Evolutionary conservation across 2,329 filamentous ascomycete genomes (phyloP).

Genomic region (Alternaria postmessia): DNA sequence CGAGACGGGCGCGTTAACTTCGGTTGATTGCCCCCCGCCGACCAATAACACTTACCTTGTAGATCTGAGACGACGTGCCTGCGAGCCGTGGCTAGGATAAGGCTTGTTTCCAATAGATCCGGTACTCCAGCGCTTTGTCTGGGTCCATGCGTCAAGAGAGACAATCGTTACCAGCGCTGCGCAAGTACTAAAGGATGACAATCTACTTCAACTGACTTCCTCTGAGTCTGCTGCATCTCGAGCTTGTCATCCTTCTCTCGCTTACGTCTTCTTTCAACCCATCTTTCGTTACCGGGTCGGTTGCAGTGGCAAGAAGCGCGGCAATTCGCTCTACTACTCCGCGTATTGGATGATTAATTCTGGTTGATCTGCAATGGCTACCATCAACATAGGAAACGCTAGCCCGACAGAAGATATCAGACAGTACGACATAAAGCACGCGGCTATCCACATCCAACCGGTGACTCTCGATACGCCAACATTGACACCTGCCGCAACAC

Average conservation of each 20-base stretch:
- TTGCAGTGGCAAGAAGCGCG: constrained; percentile 36
- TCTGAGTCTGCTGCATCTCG: constrained; percentile 23
- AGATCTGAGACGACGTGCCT: constrained; percentile 43
- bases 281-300: constrained; percentile 15
- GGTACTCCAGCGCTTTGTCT: constrained; percentile 44
- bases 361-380: constrained; percentile 41
- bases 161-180: constrained; percentile 25
- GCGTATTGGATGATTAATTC: constrained; percentile 27
- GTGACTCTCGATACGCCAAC: constrained; percentile 35
- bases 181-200: constrained; percentile 50
- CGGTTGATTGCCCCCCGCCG: constrained; percentile 44
- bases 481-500: constrained; percentile 41
- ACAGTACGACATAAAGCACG: constrained; percentile 45
- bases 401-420: constrained; percentile 37
- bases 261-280: background rate
- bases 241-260: constrained; percentile 18
- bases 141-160: constrained; percentile 42
- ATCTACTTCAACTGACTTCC: constrained; percentile 37
- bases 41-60: constrained; percentile 38
- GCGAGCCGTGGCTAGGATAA: constrained; percentile 47
- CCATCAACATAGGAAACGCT: constrained; percentile 40
- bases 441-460: constrained; percentile 40
- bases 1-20: constrained; percentile 39
- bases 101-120: constrained; percentile 48
- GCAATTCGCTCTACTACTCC: constrained; percentile 38